Base-by-base conservation (phyloP, 345 rosid genomes). In the Gossypium anomalum region DNA sequence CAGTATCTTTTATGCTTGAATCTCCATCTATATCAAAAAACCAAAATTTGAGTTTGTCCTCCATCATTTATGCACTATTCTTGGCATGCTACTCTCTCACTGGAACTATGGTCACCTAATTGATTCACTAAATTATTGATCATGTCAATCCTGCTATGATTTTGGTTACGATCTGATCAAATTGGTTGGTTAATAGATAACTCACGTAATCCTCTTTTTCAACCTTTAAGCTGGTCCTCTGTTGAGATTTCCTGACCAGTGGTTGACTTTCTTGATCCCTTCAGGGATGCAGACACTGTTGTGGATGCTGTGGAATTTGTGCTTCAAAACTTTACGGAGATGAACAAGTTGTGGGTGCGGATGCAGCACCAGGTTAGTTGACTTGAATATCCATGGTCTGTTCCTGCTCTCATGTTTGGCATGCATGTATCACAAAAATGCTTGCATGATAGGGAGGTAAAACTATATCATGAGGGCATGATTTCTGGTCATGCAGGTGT, bases 321-420 rank as follows among this genome's bases (percentile, higher is more conserved):
- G 70, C 89, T 95, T 72, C 93, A 93, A 78, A 95, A 95, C 83
- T 93, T 95, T 76, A 95, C 98, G 2, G 99, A 95, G 93, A 95
- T 95, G 99, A 95, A 95, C 88, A 95, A 95, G 80, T 87, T 95
- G 70, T 95, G 99, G 99, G 99, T 95, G 86, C 97, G 99, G 84
- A 93, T 95, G 99, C 99, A 95, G 81, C 97, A 95, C 82, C 99
- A 95, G 98, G 99, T 95, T 91, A 89, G 97, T 89, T 81, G 89
- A 85, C 79, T 69, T 69, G 44, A 69, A 69, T 80, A 78, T 85
- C 78, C 82, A 72, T 80, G 75, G 78, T 68, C 81, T 81, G 75
- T 84, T 72, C 83, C 85, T 81, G 88, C 89, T 83, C 85, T 83
- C 89, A 85, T 86, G 90, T 88, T 83, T 82, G 79, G 77, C 90